Evolutionary conservation across 345 rosid species (phyloP).

Genomic region (Psidium friedrichsthalianum): DNA sequence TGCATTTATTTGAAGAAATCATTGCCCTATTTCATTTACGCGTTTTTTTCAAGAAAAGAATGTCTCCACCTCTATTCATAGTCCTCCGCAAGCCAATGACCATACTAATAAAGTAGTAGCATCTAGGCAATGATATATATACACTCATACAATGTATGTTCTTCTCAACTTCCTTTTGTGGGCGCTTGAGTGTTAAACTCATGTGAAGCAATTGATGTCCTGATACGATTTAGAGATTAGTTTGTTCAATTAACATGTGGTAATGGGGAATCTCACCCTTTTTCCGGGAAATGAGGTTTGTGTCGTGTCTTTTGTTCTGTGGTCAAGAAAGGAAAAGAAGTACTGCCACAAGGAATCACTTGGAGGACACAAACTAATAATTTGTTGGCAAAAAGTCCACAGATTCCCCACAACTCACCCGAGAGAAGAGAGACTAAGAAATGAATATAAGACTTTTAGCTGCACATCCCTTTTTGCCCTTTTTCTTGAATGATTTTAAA

Average conservation of each 20-base stretch:
- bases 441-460: neutral
- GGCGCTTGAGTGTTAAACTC: neutral
- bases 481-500: neutral
- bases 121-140: neutral
- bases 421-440: neutral
- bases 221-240: neutral
- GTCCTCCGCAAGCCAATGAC: neutral
- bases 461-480: neutral
- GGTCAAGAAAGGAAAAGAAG: neutral
- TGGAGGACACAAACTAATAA: neutral
- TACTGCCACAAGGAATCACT: neutral
- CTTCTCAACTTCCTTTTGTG: neutral
- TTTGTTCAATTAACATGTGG: neutral
- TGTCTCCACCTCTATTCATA: neutral
- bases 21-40: neutral
- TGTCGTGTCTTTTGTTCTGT: neutral
- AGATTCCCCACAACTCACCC: neutral
- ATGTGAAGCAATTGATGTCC: neutral
- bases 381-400: neutral
- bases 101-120: neutral
- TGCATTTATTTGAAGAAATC: neutral
- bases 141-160: neutral
- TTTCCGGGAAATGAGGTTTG: neutral
- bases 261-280: neutral
- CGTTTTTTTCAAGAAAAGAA: neutral